Evolutionary conservation across 495 filamentous ascomycete species (phyloP), one percentile per base, ranked within the genome.

Genomic region (Umbilicaria muhlenbergii): DNA sequence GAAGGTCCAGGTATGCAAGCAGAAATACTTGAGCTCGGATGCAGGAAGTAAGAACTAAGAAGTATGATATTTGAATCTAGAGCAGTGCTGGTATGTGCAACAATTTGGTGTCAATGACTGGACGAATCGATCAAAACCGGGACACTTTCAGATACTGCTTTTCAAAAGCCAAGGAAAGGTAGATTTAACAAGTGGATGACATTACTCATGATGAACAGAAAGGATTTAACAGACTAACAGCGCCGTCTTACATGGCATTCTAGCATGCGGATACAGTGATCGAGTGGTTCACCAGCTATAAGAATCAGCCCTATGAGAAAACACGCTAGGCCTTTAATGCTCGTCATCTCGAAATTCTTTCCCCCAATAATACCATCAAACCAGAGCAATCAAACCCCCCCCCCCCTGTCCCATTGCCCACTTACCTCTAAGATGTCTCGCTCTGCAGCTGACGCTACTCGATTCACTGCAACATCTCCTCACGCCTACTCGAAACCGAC

Each of bases 391-490:
- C 5, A 6, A 28, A 8, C 24, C 24, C 24, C 24, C 24, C 1
- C 19, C 19, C 5, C 19, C n/a, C n/a, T n/a, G 11, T 28, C 1
- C 41, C 34, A 14, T 40, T 15, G 28, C 43, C 53, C 2, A 7
- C 33, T 46, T 40, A 34, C 35, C 36, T 18, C 43, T 14, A 50
- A 44, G 49, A 84, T 87, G 75, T 75, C 86, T 52, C 88, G 89
- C 61, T 88, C 83, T 63, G 80, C 86, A 58, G 78, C 77, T 50
- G 91, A 95, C 66, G 86, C 91, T 46, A 98, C 91, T 58, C 78
- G 89, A 48, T 98, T 98, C 72, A 96, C 89, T 40, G 75, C 88
- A 28, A 93, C 85, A 34, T 83, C 80, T 41, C 88, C 87, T 13
- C 87, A 94, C 68, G 87, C 85, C 49, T 73, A 71, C 61, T 78